Evolutionary conservation across 1,139 yeast genomes (phyloP).

Genomic region (Candida pseudoviswanathii): DNA sequence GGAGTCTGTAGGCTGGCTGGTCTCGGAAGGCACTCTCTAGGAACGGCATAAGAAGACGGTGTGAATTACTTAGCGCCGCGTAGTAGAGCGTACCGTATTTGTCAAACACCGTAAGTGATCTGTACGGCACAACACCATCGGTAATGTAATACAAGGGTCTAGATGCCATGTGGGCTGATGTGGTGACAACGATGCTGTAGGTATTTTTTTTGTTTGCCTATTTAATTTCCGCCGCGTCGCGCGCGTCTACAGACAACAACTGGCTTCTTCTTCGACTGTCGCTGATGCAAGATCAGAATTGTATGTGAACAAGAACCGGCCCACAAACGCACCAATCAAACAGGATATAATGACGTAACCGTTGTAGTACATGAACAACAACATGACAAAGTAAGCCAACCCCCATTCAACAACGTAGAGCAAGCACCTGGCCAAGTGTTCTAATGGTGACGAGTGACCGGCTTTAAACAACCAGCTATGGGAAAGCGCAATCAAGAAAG

Average conservation of each 20-base stretch:
- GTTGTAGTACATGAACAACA: slow-evolving; percentile 73
- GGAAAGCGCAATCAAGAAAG: slow-evolving; percentile 33
- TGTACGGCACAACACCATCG: slow-evolving; percentile 7
- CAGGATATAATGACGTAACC: slow-evolving; percentile 68
- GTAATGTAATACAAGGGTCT: slow-evolving; percentile 15
- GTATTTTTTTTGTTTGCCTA: not conserved
- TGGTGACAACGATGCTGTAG: too few relatives aligned
- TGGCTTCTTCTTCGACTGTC: not conserved
- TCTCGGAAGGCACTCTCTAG: too few relatives aligned
- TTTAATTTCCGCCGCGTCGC: not conserved
- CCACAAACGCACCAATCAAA: slow-evolving; percentile 62
- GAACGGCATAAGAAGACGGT: too few relatives aligned
- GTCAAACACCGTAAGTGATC: slow-evolving; percentile 22
- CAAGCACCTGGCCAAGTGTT: slow-evolving; percentile 33
- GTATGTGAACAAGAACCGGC: slow-evolving; percentile 52
- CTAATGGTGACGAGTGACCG: slow-evolving; percentile 40
- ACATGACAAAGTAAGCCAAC: slow-evolving; percentile 63
- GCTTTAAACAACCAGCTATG: slow-evolving; percentile 41
- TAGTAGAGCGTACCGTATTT: slow-evolving; percentile 22
- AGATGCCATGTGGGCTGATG: too few relatives aligned
- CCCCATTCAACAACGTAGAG: slow-evolving; percentile 61
- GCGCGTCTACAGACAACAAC: not conserved
- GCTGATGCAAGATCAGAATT: not conserved
- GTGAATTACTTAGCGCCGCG: slow-evolving; percentile 23
- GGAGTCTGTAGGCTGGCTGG: too few relatives aligned